phyloP scores from a whole-genome alignment of 2,329 filamentous ascomycete genomes.

The Phialophora verrucosa region DNA sequence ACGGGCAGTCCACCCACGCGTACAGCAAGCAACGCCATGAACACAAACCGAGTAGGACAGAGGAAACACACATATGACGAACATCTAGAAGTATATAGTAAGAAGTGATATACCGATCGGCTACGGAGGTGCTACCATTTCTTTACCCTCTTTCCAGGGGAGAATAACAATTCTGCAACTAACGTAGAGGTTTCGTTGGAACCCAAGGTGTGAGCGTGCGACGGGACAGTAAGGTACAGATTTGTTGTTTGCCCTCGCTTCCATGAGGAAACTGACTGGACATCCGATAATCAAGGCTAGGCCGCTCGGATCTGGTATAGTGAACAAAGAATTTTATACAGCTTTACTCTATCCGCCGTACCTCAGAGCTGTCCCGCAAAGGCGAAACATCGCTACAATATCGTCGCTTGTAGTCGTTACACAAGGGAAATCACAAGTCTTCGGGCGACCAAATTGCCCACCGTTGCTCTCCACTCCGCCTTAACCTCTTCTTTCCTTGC shows the following conservation, averaged over 20 bases:
- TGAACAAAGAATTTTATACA: neutral
- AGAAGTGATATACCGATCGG: too few species aligned
- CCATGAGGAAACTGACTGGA: neutral
- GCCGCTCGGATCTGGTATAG: neutral
- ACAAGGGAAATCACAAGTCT: conserved; percentile 20
- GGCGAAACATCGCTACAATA: neutral
- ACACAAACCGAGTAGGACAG: too few species aligned
- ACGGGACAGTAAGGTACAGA: neutral
- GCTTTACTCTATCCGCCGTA: neutral
- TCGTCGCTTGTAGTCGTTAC: neutral
- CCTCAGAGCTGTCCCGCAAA: neutral
- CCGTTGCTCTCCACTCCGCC: neutral
- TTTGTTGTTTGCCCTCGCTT: neutral
- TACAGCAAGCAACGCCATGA: too few species aligned
- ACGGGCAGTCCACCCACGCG: too few species aligned
- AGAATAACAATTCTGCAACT: too few species aligned
- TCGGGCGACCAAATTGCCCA: conserved; percentile 31
- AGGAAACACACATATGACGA: too few species aligned
- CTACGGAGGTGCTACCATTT: too few species aligned
- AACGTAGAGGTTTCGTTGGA: too few species aligned
- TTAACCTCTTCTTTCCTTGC: conserved; percentile 1
- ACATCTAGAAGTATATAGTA: too few species aligned
- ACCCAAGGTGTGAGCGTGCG: too few species aligned
- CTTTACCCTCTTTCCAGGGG: too few species aligned
- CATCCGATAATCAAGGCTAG: neutral